Base-by-base conservation (phyloP, 2,329 filamentous ascomycete genomes). In the Apiospora arundinis region DNA sequence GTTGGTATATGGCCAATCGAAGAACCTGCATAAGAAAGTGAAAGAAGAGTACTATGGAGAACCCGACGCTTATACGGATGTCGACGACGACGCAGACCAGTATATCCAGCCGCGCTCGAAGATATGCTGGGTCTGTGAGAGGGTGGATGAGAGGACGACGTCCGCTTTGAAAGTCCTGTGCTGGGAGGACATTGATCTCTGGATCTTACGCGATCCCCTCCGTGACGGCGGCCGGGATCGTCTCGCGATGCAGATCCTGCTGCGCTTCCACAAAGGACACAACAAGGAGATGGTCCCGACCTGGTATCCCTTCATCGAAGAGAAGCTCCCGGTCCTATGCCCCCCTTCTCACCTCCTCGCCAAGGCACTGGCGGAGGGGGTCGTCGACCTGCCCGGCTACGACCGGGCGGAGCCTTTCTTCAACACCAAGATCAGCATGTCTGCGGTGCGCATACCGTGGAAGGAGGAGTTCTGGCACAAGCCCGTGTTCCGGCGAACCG, bases 401-500 rank as follows among this genome's bases (percentile, higher is more conserved):
- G 70, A 69, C 28, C 21, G 32, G 14, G 67, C 67, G 12, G 70
- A 69, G 40, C 66, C 70, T 45, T 71, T 37, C 18, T 71, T 71
- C 25, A 71, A 71, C 25, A 69, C 70, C 44, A 71, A 71, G 23
- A 45, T 71, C 9, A 69, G 67, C 28, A 69, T 71, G 16, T 23
- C 46, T 2, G 70, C 67, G 2, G 70, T 69, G 1, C 45, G 60
- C 12, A 69, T 71, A 44, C 66, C 28, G 1, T 71, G 70, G 44
- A 71, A 71, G 67, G 45, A 69, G n/a, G 70, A 71, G 67, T 71
- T 71, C 32, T 69, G 67, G 42, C 44, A 46, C n/a, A 70, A 70
- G 32, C 49, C 69, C 1, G 69, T 70, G n/a, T 70, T 70, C 18
- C 69, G 69, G 49, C 5, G 14, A 42, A 70, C 56, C 56, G 32